Conservation (phyloP, 352 stramenopile species). For the Globisporangium splendens region DNA sequence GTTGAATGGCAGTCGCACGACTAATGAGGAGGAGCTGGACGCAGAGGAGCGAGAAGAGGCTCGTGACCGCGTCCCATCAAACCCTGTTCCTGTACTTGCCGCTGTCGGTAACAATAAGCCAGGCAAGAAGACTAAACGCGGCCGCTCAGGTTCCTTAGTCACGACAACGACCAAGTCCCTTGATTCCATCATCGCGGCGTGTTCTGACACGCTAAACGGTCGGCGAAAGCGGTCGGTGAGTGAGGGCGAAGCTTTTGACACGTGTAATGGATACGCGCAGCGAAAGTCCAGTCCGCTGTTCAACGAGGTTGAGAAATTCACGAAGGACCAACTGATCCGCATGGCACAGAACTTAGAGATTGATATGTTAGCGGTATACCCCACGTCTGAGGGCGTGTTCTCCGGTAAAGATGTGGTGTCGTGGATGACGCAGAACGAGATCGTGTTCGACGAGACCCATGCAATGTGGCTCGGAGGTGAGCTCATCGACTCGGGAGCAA, state of each 20-base stretch:
- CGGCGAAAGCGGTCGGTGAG: slow-evolving; percentile 54
- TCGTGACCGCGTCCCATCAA: slow-evolving; percentile 55
- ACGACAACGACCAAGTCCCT: slow-evolving; percentile 61
- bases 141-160: slow-evolving; percentile 60
- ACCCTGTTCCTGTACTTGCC: slow-evolving; percentile 32
- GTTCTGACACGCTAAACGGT: slow-evolving; percentile 40
- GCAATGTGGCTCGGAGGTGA: slow-evolving; percentile 75
- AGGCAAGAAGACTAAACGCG: slow-evolving; percentile 23
- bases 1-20: slow-evolving; percentile 16
- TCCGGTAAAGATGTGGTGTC: slow-evolving; percentile 54
- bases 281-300: slow-evolving; percentile 26
- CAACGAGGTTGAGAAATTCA: slow-evolving; percentile 76
- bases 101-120: slow-evolving; percentile 27
- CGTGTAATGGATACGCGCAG: slow-evolving; percentile 7
- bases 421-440: slow-evolving; percentile 81
- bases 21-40: slow-evolving; percentile 25
- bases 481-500: slow-evolving; percentile 51
- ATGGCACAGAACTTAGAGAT: slow-evolving; percentile 76
- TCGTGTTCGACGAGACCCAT: slow-evolving; percentile 65
- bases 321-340: slow-evolving; percentile 65
- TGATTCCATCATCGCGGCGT: slow-evolving; percentile 65
- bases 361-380: slow-evolving; percentile 42
- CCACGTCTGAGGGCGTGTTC: slow-evolving; percentile 43
- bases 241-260: slow-evolving; percentile 40
- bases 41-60: slow-evolving; percentile 36